Base-by-base conservation (phyloP, 768 basidiomycete genomes). In the Leccinellum luteum region DNA sequence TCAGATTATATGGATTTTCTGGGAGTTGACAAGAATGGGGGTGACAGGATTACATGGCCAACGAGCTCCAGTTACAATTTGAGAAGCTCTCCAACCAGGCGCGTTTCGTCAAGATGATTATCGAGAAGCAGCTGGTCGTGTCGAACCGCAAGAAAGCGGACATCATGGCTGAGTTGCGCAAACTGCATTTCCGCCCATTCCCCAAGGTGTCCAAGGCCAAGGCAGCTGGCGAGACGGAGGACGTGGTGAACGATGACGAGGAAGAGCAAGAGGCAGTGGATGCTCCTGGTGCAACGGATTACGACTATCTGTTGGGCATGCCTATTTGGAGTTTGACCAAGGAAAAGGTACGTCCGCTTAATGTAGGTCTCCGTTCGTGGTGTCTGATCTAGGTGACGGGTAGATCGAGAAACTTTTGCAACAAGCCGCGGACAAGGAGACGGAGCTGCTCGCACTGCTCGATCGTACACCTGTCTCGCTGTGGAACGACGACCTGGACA, bases 31-130 rank as follows among this genome's bases (percentile, higher is more conserved):
- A 34, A 6, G 27, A 15, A 25, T 9, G 17, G 28, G 44, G 38
- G 14, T 48, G 4, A 35, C 65, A 98, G 94, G 94, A 96, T 69
- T 81, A 81, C 73, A 81, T 95, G 52, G 90, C 93, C 10, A 83
- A 83, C 60, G 90, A 95, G 65, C 78, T 99, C 30, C 89, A 94
- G 65, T 76, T 74, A 44, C 83, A 85, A 41, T 86, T 91, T 58
- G 94, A 98, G 67, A 90, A 84, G 61, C 78, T 98, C 17, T 86
- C 85, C 55, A 98, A 98, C 71, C 97, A 99, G 70, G 96, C 94
- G 13, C 89, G 95, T 21, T 99, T 99, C 74, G 86, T 99, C 51
- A 84, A 93, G 72, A 95, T 98, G 94, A 96, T 98, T 64, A 81
- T 98, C 55, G 84, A 87, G 64, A 90, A 85, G 69, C 77, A 93